Evolutionary conservation across 1,284 basidiomycete species (phyloP).

Genomic region (Stygiomarasmius scandens): DNA sequence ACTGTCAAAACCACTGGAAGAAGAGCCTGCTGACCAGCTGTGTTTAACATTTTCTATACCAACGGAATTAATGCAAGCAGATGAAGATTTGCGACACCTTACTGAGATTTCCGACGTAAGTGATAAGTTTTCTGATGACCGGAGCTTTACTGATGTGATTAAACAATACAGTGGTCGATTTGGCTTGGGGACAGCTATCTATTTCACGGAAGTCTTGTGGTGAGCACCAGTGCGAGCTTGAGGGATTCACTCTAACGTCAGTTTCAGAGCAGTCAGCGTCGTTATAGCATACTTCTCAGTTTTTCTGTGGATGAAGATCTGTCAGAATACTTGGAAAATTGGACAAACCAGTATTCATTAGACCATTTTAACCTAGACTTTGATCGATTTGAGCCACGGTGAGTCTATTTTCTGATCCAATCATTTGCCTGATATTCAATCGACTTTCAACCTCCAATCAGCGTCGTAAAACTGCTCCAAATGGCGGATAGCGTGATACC

Average conservation of each 20-base stretch:
- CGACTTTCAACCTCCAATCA: slow-evolving; percentile 24
- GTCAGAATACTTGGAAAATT: slow-evolving; percentile 21
- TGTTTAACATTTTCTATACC: slow-evolving; percentile 41
- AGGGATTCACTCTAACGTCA: neutral
- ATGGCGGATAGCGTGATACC: slow-evolving; percentile 36
- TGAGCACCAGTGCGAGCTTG: slow-evolving; percentile 18
- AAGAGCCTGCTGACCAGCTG: slow-evolving; percentile 37
- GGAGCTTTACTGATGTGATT: neutral
- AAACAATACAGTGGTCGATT: slow-evolving; percentile 32
- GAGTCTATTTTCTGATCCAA: slow-evolving; percentile 10
- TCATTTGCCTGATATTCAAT: neutral
- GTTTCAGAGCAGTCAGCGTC: slow-evolving; percentile 24
- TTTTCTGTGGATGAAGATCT: slow-evolving; percentile 22
- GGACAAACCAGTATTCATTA: slow-evolving; percentile 28
- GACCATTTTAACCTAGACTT: slow-evolving; percentile 32
- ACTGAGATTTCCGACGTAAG: slow-evolving; percentile 33
- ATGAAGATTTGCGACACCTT: slow-evolving; percentile 38
- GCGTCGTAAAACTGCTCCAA: slow-evolving; percentile 45
- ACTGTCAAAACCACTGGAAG: slow-evolving; percentile 24
- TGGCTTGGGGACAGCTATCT: slow-evolving; percentile 39
- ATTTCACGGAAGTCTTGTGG: slow-evolving; percentile 34
- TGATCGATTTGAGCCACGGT: slow-evolving; percentile 35
- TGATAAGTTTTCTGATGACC: slow-evolving; percentile 3
- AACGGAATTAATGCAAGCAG: slow-evolving; percentile 32
- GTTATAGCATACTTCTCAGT: slow-evolving; percentile 29